Evolutionary conservation across 176 grass and related monocot genomes (phyloP).

Genomic region (Aegilops bicornis): DNA sequence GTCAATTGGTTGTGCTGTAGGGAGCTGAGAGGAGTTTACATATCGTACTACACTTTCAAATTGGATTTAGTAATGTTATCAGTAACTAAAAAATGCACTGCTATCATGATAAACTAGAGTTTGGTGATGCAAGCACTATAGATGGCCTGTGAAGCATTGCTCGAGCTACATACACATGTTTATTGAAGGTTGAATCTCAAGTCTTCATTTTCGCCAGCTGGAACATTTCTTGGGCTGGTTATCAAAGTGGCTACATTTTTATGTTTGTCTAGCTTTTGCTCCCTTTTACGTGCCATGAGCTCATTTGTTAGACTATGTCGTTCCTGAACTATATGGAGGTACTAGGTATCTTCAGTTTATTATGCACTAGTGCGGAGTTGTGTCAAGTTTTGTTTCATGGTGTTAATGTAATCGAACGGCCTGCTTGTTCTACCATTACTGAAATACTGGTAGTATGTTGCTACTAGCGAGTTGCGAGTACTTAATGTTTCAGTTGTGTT

Average conservation of each 20-base stretch:
- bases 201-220: not conserved
- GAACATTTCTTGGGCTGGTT: not conserved
- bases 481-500: no score
- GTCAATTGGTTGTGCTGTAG: not conserved
- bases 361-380: not conserved
- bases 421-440: not conserved
- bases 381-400: not conserved
- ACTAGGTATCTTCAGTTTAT: not conserved
- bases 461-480: no score
- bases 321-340: not conserved
- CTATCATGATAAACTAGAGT: not conserved
- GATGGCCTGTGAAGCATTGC: not conserved
- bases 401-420: not conserved
- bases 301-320: constrained; percentile 8
- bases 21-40: not conserved
- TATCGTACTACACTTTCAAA: not conserved
- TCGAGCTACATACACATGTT: not conserved
- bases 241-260: not conserved
- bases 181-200: not conserved
- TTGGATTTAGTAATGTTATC: not conserved
- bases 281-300: not conserved
- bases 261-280: not conserved
- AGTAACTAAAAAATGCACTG: not conserved
- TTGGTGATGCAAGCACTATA: no score
- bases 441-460: no score